These are phyloP conservation scores for Magnaporthiopsis incrustans DNA, from an alignment of 2,329 filamentous ascomycete species.

Conservation along the genomic window DNA sequence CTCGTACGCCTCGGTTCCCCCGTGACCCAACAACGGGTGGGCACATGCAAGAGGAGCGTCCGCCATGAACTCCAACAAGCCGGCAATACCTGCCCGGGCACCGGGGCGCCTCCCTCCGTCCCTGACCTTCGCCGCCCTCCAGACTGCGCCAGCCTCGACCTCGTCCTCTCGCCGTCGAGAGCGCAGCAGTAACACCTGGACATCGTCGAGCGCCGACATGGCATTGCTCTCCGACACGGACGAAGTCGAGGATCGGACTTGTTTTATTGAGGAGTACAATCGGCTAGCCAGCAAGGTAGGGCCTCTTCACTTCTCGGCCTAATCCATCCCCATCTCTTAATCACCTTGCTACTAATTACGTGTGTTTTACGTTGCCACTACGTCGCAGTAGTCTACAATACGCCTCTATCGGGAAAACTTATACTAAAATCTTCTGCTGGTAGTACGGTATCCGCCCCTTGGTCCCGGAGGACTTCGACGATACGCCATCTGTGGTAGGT, in stretches of 20 bases:
- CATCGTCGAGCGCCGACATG: constrained; percentile 44
- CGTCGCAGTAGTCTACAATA: too few species aligned
- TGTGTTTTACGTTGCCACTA: too few species aligned
- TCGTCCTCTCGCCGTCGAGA: constrained; percentile 10
- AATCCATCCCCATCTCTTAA: too few species aligned
- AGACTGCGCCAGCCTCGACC: neutral
- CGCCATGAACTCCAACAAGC: too few species aligned
- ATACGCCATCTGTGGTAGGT: constrained; percentile 7
- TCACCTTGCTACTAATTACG: too few species aligned
- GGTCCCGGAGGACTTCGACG: constrained; percentile 26
- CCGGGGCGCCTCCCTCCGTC: neutral
- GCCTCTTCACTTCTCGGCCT: too few species aligned
- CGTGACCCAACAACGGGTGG: too few species aligned
- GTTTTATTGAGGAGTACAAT: constrained; percentile 52
- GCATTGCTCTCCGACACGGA: constrained; percentile 40
- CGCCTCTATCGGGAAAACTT: too few species aligned
- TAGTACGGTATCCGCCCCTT: constrained; percentile 46
- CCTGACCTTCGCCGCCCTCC: neutral
- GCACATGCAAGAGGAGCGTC: too few species aligned
- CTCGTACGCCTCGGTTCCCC: too few species aligned
- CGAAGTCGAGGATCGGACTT: constrained; percentile 37
- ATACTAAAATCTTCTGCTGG: neutral
- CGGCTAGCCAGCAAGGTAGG: constrained; percentile 48
- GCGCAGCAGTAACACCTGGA: constrained; percentile 47
- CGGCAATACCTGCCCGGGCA: too few species aligned